These are phyloP conservation scores for Volvox reticuliferus DNA, from an alignment of 139 green algal genomes.

Conservation along the genomic window DNA sequence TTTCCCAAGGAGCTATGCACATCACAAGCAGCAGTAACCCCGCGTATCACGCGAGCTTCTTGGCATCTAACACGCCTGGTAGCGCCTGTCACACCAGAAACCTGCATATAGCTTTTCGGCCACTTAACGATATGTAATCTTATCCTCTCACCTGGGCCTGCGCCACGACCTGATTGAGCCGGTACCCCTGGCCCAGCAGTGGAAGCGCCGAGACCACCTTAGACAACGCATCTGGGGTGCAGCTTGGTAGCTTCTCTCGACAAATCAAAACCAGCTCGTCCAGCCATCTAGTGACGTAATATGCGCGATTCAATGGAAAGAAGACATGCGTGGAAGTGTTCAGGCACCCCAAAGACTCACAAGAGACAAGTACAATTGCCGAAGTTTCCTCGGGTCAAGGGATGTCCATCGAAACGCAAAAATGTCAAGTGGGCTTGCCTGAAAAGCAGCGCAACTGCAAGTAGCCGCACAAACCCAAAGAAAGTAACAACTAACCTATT, in stretches of 20 bases:
- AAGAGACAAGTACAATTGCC: too few relatives aligned
- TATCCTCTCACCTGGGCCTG: conserved; percentile 41
- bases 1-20: neutral
- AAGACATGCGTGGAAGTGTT: too few relatives aligned
- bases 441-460: too few relatives aligned
- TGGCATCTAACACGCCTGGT: neutral
- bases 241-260: conserved; percentile 17
- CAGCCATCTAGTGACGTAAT: conserved; percentile 9
- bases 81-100: too few relatives aligned
- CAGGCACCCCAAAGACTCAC: too few relatives aligned
- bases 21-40: neutral
- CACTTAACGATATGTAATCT: neutral
- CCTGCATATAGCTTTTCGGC: neutral
- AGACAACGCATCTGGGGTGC: conserved; percentile 28
- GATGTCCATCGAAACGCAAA: too few relatives aligned
- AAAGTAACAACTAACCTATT: too few relatives aligned
- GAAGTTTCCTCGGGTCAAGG: too few relatives aligned
- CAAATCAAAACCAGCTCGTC: conserved; percentile 37
- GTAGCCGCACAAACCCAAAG: too few relatives aligned
- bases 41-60: neutral
- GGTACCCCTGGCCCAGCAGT: conserved; percentile 37
- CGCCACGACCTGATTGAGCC: conserved; percentile 35
- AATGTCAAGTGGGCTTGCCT: too few relatives aligned
- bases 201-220: conserved; percentile 48
- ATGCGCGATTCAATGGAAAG: too few relatives aligned